Evolutionary conservation across 139 green algal species (phyloP).

Genomic region (Chlorella sp.): DNA sequence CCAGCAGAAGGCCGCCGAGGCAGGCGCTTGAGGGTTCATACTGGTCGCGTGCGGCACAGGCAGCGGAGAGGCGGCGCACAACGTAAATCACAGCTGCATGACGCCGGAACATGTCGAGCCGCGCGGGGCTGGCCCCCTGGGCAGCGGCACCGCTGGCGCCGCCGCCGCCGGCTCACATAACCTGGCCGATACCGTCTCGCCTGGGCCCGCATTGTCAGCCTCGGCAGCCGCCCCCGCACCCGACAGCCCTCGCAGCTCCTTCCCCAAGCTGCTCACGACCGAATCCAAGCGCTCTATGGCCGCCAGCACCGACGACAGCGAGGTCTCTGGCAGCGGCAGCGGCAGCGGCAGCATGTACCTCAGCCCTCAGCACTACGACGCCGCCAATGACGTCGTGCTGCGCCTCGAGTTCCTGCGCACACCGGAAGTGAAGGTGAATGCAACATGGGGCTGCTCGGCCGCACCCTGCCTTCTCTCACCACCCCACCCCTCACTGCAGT

Average conservation of each 20-base stretch:
- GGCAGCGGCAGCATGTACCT: not conserved
- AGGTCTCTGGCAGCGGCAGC: not conserved
- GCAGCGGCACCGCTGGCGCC: not conserved
- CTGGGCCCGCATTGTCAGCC: too few relatives aligned
- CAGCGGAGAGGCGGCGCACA: too few relatives aligned
- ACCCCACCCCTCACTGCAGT: too few relatives aligned
- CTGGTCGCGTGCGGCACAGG: too few relatives aligned
- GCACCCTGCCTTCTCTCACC: too few relatives aligned
- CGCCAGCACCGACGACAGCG: not conserved
- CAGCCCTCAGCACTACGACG: constrained; percentile 21
- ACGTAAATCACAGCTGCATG: too few relatives aligned
- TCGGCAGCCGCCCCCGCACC: not conserved
- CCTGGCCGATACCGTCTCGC: not conserved
- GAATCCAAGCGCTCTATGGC: not conserved
- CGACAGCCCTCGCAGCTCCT: not conserved
- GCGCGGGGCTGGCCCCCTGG: too few relatives aligned
- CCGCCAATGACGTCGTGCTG: constrained; percentile 14
- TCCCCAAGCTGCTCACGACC: not conserved
- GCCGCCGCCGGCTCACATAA: not conserved
- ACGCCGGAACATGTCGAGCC: too few relatives aligned
- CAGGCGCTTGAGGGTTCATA: too few relatives aligned
- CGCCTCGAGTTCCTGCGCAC: constrained; percentile 31
- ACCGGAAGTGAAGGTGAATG: constrained; percentile 12
- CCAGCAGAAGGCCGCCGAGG: too few relatives aligned
- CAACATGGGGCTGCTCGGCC: too few relatives aligned